phyloP scores from a whole-genome alignment of 768 basidiomycete genomes.

The Russula sp. region DNA sequence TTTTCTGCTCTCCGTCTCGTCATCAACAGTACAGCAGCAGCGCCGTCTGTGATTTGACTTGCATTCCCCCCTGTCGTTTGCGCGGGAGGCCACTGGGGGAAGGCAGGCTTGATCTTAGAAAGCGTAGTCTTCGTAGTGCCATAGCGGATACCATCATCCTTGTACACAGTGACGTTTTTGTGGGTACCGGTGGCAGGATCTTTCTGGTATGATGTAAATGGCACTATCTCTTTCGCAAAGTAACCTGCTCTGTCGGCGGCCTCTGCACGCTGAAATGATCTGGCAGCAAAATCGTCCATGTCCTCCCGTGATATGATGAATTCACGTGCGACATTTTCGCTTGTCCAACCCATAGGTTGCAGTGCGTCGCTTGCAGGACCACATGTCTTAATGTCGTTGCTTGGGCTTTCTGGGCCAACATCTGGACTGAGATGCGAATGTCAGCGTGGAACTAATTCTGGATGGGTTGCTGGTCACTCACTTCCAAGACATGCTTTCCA shows the following conservation, averaged over 20 bases:
- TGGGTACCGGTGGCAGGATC: conserved; percentile 49
- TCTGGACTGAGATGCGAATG: conserved; percentile 44
- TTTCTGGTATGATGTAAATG: conserved; percentile 58
- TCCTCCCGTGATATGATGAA: conserved; percentile 64
- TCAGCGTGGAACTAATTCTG: conserved; percentile 21
- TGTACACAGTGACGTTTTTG: conserved; percentile 45
- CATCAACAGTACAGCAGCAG: conserved; percentile 79
- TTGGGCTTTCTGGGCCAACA: conserved; percentile 49
- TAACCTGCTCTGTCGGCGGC: conserved; percentile 58
- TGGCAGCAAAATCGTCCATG: conserved; percentile 68
- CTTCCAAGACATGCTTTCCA: conserved; percentile 82
- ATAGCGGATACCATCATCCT: conserved; percentile 74
- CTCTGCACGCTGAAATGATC: conserved; percentile 75
- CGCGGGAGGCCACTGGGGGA: conserved; percentile 72
- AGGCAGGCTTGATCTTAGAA: conserved; percentile 61
- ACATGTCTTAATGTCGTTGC: conserved; percentile 52
- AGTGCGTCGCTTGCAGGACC: conserved; percentile 51
- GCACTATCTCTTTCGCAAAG: conserved; percentile 66
- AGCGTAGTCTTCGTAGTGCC: conserved; percentile 64
- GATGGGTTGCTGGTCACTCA: conserved; percentile 31
- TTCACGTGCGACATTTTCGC: conserved; percentile 76
- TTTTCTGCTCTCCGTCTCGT: conserved; percentile 69
- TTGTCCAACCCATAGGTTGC: conserved; percentile 85
- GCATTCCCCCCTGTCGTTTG: conserved; percentile 83
- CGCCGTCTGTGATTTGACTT: conserved; percentile 79